Evolutionary conservation across 176 grass and related monocot genomes (phyloP).

Genomic region (Cenchrus purpureus): DNA sequence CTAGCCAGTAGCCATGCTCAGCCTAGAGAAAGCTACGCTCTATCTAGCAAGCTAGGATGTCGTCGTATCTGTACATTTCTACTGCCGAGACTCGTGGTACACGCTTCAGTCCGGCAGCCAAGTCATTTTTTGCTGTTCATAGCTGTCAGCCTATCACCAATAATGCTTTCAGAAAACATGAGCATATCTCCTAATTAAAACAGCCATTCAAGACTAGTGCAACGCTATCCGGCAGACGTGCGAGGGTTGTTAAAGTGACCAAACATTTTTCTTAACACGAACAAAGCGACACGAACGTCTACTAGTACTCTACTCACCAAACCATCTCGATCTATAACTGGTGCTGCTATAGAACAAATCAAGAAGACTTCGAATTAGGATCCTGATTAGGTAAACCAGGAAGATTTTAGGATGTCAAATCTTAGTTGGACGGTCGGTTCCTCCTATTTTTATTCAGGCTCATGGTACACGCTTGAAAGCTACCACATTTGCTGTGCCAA

Average conservation of each 20-base stretch:
- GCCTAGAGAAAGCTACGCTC: not conserved
- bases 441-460: not conserved
- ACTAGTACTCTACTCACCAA: no score
- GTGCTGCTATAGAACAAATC: not conserved
- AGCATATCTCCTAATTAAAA: not conserved
- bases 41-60: not conserved
- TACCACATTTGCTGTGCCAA: not conserved
- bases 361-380: not conserved
- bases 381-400: not conserved
- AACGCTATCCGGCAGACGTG: not conserved
- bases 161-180: not conserved
- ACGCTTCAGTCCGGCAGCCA: not conserved
- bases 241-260: not conserved
- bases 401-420: not conserved
- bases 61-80: not conserved
- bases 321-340: not conserved
- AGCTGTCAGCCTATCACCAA: not conserved
- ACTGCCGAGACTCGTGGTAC: not conserved
- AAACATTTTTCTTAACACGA: not conserved
- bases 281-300: not conserved
- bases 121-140: not conserved
- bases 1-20: not conserved
- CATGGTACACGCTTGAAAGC: constrained; percentile 9
- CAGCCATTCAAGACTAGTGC: not conserved
- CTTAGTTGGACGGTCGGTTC: not conserved